Evolutionary conservation across 1,139 yeast species (phyloP), one percentile per base, ranked within the genome.

Genomic region (Wickerhamiella pararugosa): DNA sequence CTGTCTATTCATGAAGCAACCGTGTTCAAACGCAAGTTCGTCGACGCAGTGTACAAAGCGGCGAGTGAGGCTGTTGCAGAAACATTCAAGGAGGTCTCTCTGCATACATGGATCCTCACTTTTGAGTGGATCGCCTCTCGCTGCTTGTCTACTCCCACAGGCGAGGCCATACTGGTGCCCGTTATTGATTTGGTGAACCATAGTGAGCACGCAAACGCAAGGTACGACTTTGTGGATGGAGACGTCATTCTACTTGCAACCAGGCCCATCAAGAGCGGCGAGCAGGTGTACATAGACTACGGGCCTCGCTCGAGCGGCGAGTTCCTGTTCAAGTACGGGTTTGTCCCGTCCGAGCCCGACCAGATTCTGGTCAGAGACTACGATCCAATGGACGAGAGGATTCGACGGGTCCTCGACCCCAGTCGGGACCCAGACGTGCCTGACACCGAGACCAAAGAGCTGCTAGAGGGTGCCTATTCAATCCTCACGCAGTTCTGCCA

Each of bases 291-390:
- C 11, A 58, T 64, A 42, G 53, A 59, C 45, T 64, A 64, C 40
- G 68, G 69, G 11, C 53, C 53, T 5, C 40, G 49, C 5, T 37
- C 47, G 33, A 31, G 43, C 2, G 60, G 57, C 1, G 69, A 64
- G 50, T 53, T 60, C 45, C 49, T 64, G 42, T 63, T 63, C 51
- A 62, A 58, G 29, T 64, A 65, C 38, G 69, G 69, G 6, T 64
- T 64, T 45, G 46, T 63, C 25, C 64, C 64, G n/a, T 43, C 37
- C 1, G 53, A 47, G 11, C 45, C 43, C 35, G 38, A 8, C 39
- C 36, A 9, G 44, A 38, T 34, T 36, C 43, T 34, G 42, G 30
- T 25, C 6, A 40, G 45, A 7, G 29, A 34, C 39, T 47, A 53
- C 42, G 53, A 53, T 34, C 51, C 56, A 6, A 41, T 49, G 33